Base-by-base conservation (phyloP, 2,329 filamentous ascomycete genomes). In the Nigrograna mackinnonii region DNA sequence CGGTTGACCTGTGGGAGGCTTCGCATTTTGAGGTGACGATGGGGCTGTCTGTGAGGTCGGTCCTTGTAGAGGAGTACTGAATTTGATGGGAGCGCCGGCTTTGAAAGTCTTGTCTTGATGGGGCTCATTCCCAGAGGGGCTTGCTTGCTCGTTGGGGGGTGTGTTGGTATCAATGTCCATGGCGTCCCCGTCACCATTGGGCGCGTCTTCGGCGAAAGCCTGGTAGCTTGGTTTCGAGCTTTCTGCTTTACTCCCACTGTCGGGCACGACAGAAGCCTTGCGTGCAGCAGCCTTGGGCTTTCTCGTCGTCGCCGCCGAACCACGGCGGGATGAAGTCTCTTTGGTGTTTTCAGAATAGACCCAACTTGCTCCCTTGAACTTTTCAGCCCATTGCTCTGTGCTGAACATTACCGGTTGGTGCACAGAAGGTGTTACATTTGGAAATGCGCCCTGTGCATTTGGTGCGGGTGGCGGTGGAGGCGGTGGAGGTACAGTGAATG, bases 141-240 rank as follows among this genome's bases (percentile, higher is more conserved):
- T n/a, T 18, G 44, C 34, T 14, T 50, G 53, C 6, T 39, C 43
- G 2, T 48, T 35, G 5, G 58, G 42, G 44, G 67, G 44, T 55
- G 68, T 46, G 14, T 62, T 55, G 1, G 66, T 58, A 45, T 77
- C 74, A 22, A 77, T 75, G 36, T 77, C 74, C 74, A 77, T 77
- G 1, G 71, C 70, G 41, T 48, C 35, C n/a, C 22, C 35, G 12
- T 59, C 61, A 19, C 51, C 55, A 26, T 48, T 56, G 1, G 22
- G 39, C 6, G 44, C 41, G 24, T 63, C 63, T 39, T 65, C 60
- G 37, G 60, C 61, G 36, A 56, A 61, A 12, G 62, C 57, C 36
- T 66, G 64, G 32, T 58, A 58, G 39, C 57, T 60, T 18, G 58
- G 52, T n/a, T 52, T 58, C 13, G 58, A 54, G 5, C 55, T 37